phyloP scores from a whole-genome alignment of 2,329 filamentous ascomycete species.

The Geosmithia putterillii region DNA sequence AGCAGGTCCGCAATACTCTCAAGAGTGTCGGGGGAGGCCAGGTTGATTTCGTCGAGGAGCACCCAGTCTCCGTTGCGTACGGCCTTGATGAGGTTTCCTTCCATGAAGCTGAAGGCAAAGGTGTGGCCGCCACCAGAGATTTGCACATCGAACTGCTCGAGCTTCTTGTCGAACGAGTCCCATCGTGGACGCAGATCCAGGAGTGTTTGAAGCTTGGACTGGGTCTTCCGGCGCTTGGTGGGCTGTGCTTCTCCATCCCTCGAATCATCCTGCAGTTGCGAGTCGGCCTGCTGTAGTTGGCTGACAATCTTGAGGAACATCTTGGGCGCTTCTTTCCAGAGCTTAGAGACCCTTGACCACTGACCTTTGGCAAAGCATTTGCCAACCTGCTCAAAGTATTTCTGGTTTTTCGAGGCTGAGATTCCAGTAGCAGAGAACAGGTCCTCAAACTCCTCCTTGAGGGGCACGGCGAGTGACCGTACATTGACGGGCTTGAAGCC shows the following conservation, averaged over 20 bases:
- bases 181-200: conserved; percentile 53
- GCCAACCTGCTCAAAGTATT: conserved; percentile 68
- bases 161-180: conserved; percentile 63
- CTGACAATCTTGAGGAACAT: conserved; percentile 67
- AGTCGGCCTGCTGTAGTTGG: conserved; percentile 34
- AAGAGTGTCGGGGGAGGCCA: conserved; percentile 87
- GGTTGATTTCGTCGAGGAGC: conserved; percentile 90
- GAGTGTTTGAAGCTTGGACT: conserved; percentile 54
- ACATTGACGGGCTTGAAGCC: conserved; percentile 95
- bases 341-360: conserved; percentile 74
- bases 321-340: conserved; percentile 81
- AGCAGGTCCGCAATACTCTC: conserved; percentile 89
- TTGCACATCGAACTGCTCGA: conserved; percentile 73
- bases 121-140: conserved; percentile 57
- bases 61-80: conserved; percentile 95
- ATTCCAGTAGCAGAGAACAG: conserved; percentile 78
- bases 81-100: conserved; percentile 94
- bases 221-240: conserved; percentile 55
- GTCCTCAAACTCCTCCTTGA: conserved; percentile 90
- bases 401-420: conserved; percentile 74
- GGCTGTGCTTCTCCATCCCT: conserved; percentile 37
- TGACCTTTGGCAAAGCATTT: conserved; percentile 72
- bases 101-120: conserved; percentile 91
- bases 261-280: conserved; percentile 21
- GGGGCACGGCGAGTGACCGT: conserved; percentile 71